Evolutionary conservation across 805 yeast genomes (phyloP).

Genomic region (Schwanniomyces vanrijiae): DNA sequence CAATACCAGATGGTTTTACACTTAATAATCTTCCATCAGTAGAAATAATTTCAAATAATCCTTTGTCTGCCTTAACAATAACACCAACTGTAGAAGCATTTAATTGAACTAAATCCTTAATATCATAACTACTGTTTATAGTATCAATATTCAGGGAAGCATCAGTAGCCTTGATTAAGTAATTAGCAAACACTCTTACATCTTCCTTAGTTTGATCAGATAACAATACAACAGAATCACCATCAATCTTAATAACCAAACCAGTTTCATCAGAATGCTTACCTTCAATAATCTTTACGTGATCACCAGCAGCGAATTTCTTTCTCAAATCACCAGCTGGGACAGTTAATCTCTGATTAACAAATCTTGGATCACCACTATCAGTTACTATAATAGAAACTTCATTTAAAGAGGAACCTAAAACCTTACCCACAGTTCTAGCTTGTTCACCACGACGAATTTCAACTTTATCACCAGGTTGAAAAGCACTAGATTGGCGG

Average conservation of each 20-base stretch:
- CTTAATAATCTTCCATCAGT: conserved; percentile 76
- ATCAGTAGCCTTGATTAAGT: conserved; percentile 88
- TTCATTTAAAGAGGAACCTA: conserved; percentile 58
- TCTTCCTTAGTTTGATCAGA: conserved; percentile 89
- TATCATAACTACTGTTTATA: conserved; percentile 76
- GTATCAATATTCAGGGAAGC: conserved; percentile 56
- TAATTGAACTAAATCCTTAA: conserved; percentile 87
- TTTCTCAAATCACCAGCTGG: conserved; percentile 83
- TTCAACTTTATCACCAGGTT: conserved; percentile 93
- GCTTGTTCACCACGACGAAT: conserved; percentile 92
- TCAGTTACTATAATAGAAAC: conserved; percentile 51
- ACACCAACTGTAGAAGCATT: conserved; percentile 87
- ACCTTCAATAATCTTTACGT: conserved; percentile 89
- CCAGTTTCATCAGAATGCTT: conserved; percentile 94
- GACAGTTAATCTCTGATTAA: conserved; percentile 68
- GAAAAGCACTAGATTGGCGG: conserved; percentile 51
- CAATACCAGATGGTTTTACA: conserved; percentile 78
- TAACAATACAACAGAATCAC: conserved; percentile 84
- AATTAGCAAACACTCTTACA: conserved; percentile 89
- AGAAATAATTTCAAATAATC: conserved; percentile 73
- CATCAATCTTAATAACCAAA: conserved; percentile 77
- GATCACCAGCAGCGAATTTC: conserved; percentile 88
- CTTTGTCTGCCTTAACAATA: conserved; percentile 86
- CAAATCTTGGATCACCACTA: conserved; percentile 55
- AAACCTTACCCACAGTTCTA: conserved; percentile 79